phyloP scores from a whole-genome alignment of 2,329 filamentous ascomycete species.

The Plenodomus lindquistii region DNA sequence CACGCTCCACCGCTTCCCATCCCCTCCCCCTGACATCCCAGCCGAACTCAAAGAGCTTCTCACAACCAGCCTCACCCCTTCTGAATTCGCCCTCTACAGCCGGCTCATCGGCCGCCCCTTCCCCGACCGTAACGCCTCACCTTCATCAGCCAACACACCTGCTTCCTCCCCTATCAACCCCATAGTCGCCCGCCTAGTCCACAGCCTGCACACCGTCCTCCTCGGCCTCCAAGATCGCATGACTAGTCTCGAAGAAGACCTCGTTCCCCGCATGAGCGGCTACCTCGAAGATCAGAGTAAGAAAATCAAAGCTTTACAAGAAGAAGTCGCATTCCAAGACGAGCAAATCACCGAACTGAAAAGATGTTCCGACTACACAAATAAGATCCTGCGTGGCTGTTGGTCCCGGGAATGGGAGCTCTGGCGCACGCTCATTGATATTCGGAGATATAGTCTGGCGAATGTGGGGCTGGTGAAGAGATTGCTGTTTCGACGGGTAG shows the following conservation, averaged over 20 bases:
- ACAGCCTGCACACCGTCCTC: constrained; percentile 12
- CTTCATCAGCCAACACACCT: neutral
- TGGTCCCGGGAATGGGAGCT: constrained; percentile 22
- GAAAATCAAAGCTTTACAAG: constrained; percentile 1
- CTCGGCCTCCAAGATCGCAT: constrained; percentile 13
- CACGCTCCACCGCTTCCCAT: neutral
- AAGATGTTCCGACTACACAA: constrained; percentile 10
- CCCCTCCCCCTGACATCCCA: neutral
- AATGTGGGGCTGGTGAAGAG: neutral
- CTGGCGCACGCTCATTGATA: constrained; percentile 9
- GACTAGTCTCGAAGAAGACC: constrained; percentile 15
- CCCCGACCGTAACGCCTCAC: neutral
- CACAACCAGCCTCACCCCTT: constrained; percentile 11
- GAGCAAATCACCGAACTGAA: neutral
- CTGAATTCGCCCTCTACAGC: constrained; percentile 14
- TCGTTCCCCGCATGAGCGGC: constrained; percentile 12
- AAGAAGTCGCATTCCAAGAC: neutral
- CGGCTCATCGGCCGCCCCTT: constrained; percentile 1
- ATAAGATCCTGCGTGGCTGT: constrained; percentile 11
- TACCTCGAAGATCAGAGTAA: constrained; percentile 9
- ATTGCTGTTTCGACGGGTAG: constrained; percentile 1
- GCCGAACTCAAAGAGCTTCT: constrained; percentile 8
- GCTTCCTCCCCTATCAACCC: neutral
- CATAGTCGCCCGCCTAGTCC: constrained; percentile 15
- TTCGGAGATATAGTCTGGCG: constrained; percentile 1